phyloP scores from a whole-genome alignment of 2,329 filamentous ascomycete species.

The Alternaria atra region DNA sequence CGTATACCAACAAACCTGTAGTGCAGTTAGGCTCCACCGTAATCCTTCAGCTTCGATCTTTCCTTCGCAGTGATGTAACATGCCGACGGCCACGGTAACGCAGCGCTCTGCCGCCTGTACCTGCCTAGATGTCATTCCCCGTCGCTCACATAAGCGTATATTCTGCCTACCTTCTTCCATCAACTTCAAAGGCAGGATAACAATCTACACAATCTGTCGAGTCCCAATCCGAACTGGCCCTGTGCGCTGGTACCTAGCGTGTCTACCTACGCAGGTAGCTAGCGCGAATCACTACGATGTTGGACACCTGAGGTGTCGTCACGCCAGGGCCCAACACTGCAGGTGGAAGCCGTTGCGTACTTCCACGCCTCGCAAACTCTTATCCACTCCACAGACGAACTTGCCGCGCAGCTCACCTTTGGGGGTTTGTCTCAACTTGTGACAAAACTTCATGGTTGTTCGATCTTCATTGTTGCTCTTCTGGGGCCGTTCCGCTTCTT shows the following conservation, averaged over 20 bases:
- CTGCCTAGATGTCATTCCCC: not conserved
- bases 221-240: not conserved
- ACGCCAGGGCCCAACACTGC: slow-evolving; percentile 2
- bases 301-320: not conserved
- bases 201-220: not conserved
- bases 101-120: not conserved
- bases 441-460: slow-evolving; percentile 2
- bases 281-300: not conserved
- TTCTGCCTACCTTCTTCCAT: not conserved
- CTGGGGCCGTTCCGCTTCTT: slow-evolving; percentile 16
- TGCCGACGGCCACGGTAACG: not conserved
- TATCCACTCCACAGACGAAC: not conserved
- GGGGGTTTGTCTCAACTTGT: slow-evolving; percentile 16
- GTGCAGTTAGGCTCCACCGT: not conserved
- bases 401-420: slow-evolving; percentile 5
- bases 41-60: slow-evolving; percentile 3
- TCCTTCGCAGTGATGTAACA: not conserved
- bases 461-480: slow-evolving; percentile 7
- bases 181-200: not conserved
- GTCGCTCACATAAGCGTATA: not conserved
- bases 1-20: not conserved
- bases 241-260: too few relatives aligned
- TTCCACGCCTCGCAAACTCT: slow-evolving; percentile 11
- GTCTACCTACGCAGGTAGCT: too few relatives aligned
- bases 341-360: not conserved